phyloP scores from a whole-genome alignment of 352 stramenopile species.

The Phytophthora hibernalis region DNA sequence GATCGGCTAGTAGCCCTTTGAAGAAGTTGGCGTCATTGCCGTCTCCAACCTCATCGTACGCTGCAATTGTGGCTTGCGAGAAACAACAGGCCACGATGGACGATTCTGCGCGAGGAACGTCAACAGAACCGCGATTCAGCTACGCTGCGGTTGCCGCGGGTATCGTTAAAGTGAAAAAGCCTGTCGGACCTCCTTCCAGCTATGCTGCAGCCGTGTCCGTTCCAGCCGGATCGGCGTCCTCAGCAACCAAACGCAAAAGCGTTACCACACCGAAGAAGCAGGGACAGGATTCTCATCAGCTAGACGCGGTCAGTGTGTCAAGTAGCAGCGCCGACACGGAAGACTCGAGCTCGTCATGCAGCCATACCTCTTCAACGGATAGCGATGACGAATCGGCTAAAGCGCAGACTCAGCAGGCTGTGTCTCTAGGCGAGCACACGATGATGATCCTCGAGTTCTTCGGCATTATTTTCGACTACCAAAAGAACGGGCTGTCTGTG shows the following conservation, averaged over 20 bases:
- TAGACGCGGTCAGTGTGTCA: constrained; percentile 75
- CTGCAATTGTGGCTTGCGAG: constrained; percentile 52
- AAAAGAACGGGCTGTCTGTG: constrained; percentile 84
- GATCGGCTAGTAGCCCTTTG: constrained; percentile 8
- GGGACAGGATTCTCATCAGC: constrained; percentile 10
- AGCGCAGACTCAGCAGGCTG: constrained; percentile 11
- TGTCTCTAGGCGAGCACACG: constrained; percentile 75
- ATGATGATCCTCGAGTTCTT: constrained; percentile 88
- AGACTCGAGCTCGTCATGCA: constrained; percentile 67
- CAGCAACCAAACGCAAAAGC: constrained; percentile 25
- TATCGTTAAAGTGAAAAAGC: constrained; percentile 53
- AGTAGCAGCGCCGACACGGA: constrained; percentile 86
- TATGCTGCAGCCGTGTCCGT: constrained; percentile 76
- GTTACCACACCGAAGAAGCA: constrained; percentile 13
- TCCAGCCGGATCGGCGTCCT: constrained; percentile 20
- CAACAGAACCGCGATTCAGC: constrained; percentile 54
- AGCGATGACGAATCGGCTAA: constrained; percentile 60
- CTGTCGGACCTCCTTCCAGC: constrained; percentile 48
- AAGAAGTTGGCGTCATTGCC: constrained; percentile 31
- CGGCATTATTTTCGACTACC: constrained; percentile 87
- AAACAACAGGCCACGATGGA: constrained; percentile 37
- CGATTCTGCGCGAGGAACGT: constrained; percentile 18
- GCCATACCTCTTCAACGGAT: constrained; percentile 54
- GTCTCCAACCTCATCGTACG: constrained; percentile 62
- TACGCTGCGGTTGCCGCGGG: constrained; percentile 79